Base-by-base conservation (phyloP, 768 basidiomycete species). In the Tubosaeta sp. region DNA sequence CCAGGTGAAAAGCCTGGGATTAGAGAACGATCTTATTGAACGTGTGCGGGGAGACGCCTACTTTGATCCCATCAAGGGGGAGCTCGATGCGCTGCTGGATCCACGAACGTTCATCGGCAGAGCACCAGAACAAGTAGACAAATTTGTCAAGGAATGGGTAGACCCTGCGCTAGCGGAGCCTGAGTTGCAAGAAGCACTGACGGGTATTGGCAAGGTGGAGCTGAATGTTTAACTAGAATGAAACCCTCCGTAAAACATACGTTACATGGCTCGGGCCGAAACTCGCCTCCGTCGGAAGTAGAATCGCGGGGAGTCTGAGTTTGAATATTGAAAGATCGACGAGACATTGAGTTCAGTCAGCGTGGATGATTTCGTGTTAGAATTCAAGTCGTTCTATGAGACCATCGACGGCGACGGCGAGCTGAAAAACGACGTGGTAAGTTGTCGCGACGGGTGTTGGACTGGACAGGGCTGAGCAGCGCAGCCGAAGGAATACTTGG, bases 21-120 rank as follows among this genome's bases (percentile, higher is more conserved):
- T 90, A 18, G 89, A 93, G 72, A 98, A 99, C 70, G 95, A 99
- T 69, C 76, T 99, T 29, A 94, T 99, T 62, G 88, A 88, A 45
- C 83, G 96, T 44, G 80, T 98, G 54, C 80, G 80, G 51, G 70
- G 70, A 39, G 88, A 94, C 64, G 55, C 76, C n/a, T 98, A 94
- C 76, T 98, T 98, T 67, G 82, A 86, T 65, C 83, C 88, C 10
- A 93, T 98, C 71, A 87, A 86, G 61, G 75, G 63, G 44, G 80
- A 94, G 42, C 76, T 98, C 44, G 90, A 92, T 36, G 70, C 62
- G 32, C 69, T 98, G 58, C 75, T 99, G 53, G 85, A 97, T 43
- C 93, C 96, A 25, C 71, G 71, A 56, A 94, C 84, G 48, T 99
- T 98, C 68, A 81, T 96, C 43, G 95, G 96, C 2, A 78, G 94